Percentiles rank a stretch among this genome's conserved stretches.
Evolutionary conservation across 805 yeast species (phyloP).

Genomic region (Nakazawaea populi): DNA sequence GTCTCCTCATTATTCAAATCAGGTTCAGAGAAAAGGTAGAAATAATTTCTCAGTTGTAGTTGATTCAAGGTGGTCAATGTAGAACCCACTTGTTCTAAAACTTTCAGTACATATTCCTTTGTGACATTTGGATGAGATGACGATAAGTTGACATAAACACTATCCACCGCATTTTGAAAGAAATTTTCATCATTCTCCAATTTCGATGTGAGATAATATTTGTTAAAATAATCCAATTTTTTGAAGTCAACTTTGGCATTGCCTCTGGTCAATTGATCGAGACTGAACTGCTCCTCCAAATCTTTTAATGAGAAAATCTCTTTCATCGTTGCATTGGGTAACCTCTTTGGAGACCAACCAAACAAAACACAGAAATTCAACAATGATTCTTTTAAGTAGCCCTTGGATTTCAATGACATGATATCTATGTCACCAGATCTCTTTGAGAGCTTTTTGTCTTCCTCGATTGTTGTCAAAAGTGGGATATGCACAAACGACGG

Average conservation of each 20-base stretch:
- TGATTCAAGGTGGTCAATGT: slow-evolving; percentile 51
- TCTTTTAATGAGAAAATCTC: slow-evolving; percentile 50
- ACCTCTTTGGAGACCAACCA: slow-evolving; percentile 89
- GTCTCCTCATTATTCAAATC: slow-evolving; percentile 19
- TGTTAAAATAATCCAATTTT: slow-evolving; percentile 75
- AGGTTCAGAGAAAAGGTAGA: slow-evolving; percentile 40
- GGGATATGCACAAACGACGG: slow-evolving; percentile 92
- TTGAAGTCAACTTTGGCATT: slow-evolving; percentile 85
- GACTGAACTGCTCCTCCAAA: slow-evolving; percentile 48
- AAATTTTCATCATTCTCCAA: slow-evolving; percentile 30
- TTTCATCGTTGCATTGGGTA: slow-evolving; percentile 32
- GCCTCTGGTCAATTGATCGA: slow-evolving; percentile 81
- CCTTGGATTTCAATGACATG: slow-evolving; percentile 46
- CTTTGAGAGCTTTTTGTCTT: slow-evolving; percentile 76
- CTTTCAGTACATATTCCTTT: slow-evolving; percentile 27
- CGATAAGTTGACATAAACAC: slow-evolving; percentile 14
- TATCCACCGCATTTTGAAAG: slow-evolving; percentile 31
- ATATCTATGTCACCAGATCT: slow-evolving; percentile 81
- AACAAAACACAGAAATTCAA: slow-evolving; percentile 82
- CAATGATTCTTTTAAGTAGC: slow-evolving; percentile 81
- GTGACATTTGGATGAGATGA: slow-evolving; percentile 17
- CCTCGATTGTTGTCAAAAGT: slow-evolving; percentile 57
- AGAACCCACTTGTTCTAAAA: slow-evolving; percentile 40
- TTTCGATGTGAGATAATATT: slow-evolving; percentile 48
- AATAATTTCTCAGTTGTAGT: slow-evolving; percentile 33